phyloP scores from a whole-genome alignment of 2,329 filamentous ascomycete species.

The Neoascochyta sp. region DNA sequence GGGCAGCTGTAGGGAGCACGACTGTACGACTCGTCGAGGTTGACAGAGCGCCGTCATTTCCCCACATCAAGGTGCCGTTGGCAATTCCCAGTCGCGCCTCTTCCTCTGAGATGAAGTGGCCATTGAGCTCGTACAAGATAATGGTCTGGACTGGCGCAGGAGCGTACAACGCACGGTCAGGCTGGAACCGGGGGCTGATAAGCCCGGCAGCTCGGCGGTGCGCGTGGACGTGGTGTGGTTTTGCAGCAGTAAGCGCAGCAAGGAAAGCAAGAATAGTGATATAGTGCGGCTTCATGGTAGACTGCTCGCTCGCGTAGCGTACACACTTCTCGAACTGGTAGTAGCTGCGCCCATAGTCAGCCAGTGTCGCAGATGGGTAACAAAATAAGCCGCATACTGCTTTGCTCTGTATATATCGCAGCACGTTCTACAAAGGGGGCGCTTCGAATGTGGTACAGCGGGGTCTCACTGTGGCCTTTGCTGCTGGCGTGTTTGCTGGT shows the following conservation, averaged over 20 bases:
- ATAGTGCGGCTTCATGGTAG: conserved; percentile 36
- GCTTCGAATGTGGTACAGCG: too few relatives aligned
- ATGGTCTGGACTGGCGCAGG: conserved; percentile 59
- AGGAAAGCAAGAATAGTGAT: conserved; percentile 39
- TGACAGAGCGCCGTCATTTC: conserved; percentile 56
- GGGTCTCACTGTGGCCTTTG: too few relatives aligned
- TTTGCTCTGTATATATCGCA: too few relatives aligned
- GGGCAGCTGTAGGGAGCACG: conserved; percentile 15
- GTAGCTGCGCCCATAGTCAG: conserved; percentile 6
- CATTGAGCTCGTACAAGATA: conserved; percentile 69
- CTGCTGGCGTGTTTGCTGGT: too few relatives aligned
- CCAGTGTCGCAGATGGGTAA: conserved; percentile 3
- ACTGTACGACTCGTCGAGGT: conserved; percentile 15
- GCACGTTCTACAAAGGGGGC: too few relatives aligned
- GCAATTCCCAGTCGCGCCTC: conserved; percentile 70
- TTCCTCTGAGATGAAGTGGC: conserved; percentile 55
- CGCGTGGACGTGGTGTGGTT: conserved; percentile 56
- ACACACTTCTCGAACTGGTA: conserved; percentile 1
- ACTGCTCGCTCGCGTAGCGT: too few relatives aligned
- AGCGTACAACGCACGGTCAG: conserved; percentile 48
- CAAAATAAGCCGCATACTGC: too few relatives aligned
- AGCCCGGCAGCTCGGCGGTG: conserved; percentile 42
- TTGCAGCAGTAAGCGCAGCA: conserved; percentile 52
- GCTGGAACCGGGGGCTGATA: too few relatives aligned
- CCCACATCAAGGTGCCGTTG: conserved; percentile 62